Base-by-base conservation (phyloP, 768 basidiomycete species). In the Podaxis sp. region DNA sequence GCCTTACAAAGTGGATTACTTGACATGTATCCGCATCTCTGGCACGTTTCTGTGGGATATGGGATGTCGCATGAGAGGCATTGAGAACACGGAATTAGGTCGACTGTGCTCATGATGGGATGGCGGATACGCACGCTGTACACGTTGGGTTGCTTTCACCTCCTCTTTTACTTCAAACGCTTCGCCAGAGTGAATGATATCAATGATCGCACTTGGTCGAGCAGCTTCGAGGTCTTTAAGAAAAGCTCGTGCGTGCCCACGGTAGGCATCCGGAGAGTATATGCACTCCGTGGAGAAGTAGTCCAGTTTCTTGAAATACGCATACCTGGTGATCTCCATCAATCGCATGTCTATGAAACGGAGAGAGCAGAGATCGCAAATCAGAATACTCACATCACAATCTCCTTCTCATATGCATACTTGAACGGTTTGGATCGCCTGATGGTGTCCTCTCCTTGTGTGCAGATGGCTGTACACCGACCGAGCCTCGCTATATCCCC, bases 251-350 rank as follows among this genome's bases (percentile, higher is more conserved):
- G 97, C 95, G 72, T 99, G 96, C 0, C 97, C 97, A 7, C 97
- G 90, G 73, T 99, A 99, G 4, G 97, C 97, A 72, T 98, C 97
- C 8, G 97, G 96, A 3, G 95, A 96, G 74, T 99, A 99, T 68
- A 99, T 98, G 74, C 97, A 99, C 72, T 99, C 97, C 7, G 96
- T 99, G 2, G 96, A 98, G 76, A 97, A 98, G 75, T 99, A 99
- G 71, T 98, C 96, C 22, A 99, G 82, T 75, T 98, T 97, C 80
- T 96, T 98, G 82, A 98, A 98, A 76, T 99, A 98, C 8, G 96
- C 96, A 74, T 99, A 98, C 94, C 94, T 96, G 69, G 40, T 37
- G 48, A 36, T 62, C 33, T 50, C 8, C 24, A 20, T 59, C 46
- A 49, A 49, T 58, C 33, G 20, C 30, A 48, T 28, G 20, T 26